phyloP scores from a whole-genome alignment of 352 stramenopile genomes.

The Phytophthora citricola region DNA sequence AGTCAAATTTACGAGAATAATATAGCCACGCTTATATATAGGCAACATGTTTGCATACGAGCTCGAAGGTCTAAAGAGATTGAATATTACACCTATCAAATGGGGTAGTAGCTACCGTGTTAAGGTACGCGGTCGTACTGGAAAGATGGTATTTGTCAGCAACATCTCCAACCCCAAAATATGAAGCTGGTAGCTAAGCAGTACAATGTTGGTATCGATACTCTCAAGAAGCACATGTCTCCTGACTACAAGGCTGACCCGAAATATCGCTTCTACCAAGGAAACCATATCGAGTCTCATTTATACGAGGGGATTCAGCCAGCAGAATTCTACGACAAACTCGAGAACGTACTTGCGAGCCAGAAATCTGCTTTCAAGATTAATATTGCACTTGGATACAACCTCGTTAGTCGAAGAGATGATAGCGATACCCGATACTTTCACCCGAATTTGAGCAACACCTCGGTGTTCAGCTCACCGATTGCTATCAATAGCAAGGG shows the following conservation, averaged over 20 bases:
- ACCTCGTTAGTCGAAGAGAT: slow-evolving; percentile 14
- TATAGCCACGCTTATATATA: slow-evolving; percentile 21
- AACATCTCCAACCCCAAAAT: slow-evolving; percentile 11
- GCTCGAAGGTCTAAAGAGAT: slow-evolving; percentile 25
- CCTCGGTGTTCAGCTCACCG: slow-evolving; percentile 17
- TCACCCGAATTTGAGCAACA: slow-evolving; percentile 11
- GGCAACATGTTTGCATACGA: slow-evolving; percentile 28
- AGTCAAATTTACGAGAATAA: slow-evolving; percentile 10
- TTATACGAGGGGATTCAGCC: neutral
- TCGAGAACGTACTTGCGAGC: slow-evolving; percentile 12
- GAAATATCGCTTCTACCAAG: slow-evolving; percentile 19
- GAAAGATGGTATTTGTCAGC: slow-evolving; percentile 20
- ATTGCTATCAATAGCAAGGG: slow-evolving; percentile 13
- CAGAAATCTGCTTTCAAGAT: slow-evolving; percentile 24
- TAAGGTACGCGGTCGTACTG: slow-evolving; percentile 22
- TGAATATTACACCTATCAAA: slow-evolving; percentile 18
- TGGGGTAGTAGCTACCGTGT: slow-evolving; percentile 27
- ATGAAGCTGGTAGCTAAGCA: slow-evolving; percentile 20
- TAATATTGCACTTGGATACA: slow-evolving; percentile 26
- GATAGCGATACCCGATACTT: slow-evolving; percentile 8
- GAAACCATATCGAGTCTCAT: slow-evolving; percentile 15
- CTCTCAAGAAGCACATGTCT: slow-evolving; percentile 17
- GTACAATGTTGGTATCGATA: slow-evolving; percentile 21
- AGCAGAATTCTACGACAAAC: neutral
- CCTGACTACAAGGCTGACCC: slow-evolving; percentile 14